Conservation (phyloP, 192 early-diverging fungal genomes). For the Rhizoclosmatium globosum region DNA sequence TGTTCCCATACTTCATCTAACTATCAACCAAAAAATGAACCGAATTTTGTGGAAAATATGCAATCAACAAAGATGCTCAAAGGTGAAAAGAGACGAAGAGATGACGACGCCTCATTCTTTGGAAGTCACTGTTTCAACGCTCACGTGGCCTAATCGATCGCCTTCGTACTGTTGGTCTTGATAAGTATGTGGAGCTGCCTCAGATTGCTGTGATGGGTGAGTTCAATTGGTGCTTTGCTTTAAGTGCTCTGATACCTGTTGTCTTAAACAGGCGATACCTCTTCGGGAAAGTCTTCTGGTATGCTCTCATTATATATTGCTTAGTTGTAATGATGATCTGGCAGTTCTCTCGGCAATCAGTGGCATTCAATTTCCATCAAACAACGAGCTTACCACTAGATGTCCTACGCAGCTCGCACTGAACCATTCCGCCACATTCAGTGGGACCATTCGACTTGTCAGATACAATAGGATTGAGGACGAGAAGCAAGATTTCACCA, state of each 20-base stretch:
- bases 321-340: background rate
- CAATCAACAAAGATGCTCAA: no score
- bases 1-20: no score
- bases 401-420: conserved; percentile 37
- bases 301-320: background rate
- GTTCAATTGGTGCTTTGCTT: no score
- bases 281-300: conserved; percentile 71
- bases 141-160: conserved; percentile 21
- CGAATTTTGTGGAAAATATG: no score
- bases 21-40: no score
- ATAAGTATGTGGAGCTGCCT: conserved; percentile 34
- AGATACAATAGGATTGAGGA: background rate
- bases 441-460: conserved; percentile 13
- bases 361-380: conserved; percentile 39
- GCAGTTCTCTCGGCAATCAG: conserved; percentile 34
- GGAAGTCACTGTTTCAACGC: conserved; percentile 5
- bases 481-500: background rate
- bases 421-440: background rate
- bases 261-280: conserved; percentile 27
- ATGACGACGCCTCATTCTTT: background rate
- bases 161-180: conserved; percentile 27
- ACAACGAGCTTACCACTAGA: conserved; percentile 31
- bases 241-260: no score
- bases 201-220: conserved; percentile 62
- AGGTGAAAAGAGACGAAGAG: no score